Percentiles rank a stretch among this genome's conserved stretches.
phyloP scores from a whole-genome alignment of 495 filamentous ascomycete genomes.

The Jackrogersella multiformis region DNA sequence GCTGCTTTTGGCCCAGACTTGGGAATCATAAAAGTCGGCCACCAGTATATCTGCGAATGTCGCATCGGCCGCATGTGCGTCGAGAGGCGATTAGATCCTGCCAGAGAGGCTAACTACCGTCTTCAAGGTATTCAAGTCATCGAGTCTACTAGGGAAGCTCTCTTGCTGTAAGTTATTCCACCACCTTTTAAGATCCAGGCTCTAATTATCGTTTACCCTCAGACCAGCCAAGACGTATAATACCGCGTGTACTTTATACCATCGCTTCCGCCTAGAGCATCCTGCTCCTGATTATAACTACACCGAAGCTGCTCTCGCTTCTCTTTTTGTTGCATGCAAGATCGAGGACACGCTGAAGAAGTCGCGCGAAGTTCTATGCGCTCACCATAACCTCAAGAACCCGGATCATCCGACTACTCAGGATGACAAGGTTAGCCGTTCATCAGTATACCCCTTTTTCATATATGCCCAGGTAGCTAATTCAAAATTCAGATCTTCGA shows the following conservation, averaged over 20 bases:
- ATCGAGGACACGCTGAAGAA: constrained; percentile 98
- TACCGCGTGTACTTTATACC: constrained; percentile 85
- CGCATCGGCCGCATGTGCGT: constrained; percentile 49
- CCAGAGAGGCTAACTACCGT: constrained; percentile 42
- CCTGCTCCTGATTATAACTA: constrained; percentile 74
- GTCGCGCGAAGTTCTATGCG: constrained; percentile 89
- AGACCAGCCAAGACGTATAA: constrained; percentile 85
- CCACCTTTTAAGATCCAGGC: neutral
- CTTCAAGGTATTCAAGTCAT: constrained; percentile 35
- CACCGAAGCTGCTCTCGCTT: constrained; percentile 82
- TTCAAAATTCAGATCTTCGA: constrained; percentile 74
- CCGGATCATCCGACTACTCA: constrained; percentile 78
- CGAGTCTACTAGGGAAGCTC: constrained; percentile 22
- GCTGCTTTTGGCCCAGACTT: constrained; percentile 46
- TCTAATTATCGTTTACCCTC: constrained; percentile 4
- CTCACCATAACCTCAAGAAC: constrained; percentile 84
- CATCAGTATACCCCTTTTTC: neutral
- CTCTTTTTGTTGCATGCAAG: constrained; percentile 93
- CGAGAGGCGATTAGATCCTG: constrained; percentile 51
- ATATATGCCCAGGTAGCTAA: constrained; percentile 28
- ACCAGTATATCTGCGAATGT: constrained; percentile 54
- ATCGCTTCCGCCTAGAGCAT: constrained; percentile 85
- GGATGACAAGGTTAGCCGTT: constrained; percentile 75
- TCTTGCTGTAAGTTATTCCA: constrained; percentile 25
- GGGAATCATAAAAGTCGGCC: constrained; percentile 51